phyloP scores from a whole-genome alignment of 2,329 filamentous ascomycete species.

The Aspergillus spinulosporus region DNA sequence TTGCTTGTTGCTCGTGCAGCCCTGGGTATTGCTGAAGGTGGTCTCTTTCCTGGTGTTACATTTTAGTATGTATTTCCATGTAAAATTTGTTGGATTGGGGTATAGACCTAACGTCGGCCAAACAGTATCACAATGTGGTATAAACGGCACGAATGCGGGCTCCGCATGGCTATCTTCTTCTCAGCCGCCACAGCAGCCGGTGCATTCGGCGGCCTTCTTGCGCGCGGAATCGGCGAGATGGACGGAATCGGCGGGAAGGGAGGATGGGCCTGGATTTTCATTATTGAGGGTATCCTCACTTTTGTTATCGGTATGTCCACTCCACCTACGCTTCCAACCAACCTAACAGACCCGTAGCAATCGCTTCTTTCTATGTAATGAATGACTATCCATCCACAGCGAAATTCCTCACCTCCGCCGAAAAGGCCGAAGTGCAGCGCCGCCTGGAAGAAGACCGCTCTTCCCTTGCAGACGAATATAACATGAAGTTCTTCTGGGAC shows the following conservation, averaged over 20 bases:
- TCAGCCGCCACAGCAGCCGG: conserved; percentile 17
- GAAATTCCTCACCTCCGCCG: conserved; percentile 13
- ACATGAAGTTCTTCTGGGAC: conserved; percentile 11
- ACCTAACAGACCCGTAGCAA: not conserved
- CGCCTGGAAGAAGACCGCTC: conserved; percentile 15
- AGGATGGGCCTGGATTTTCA: conserved; percentile 17
- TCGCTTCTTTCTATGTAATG: conserved; percentile 16
- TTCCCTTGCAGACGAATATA: conserved; percentile 14
- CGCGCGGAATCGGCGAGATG: conserved; percentile 15
- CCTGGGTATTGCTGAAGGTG: conserved; percentile 50
- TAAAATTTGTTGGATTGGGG: not conserved
- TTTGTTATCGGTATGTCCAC: conserved; percentile 8
- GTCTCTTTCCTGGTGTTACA: conserved; percentile 17
- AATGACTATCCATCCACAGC: conserved; percentile 19
- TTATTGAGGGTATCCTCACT: conserved; percentile 16
- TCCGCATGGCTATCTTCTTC: conserved; percentile 20
- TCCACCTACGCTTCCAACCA: no score
- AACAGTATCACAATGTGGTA: conserved; percentile 15
- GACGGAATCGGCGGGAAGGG: not conserved
- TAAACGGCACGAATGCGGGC: conserved; percentile 16
- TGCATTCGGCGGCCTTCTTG: conserved; percentile 19
- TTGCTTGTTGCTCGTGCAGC: conserved; percentile 53
- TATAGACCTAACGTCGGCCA: no score
- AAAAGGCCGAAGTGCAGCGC: conserved; percentile 9
- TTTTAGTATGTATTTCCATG: conserved; percentile 11